These are phyloP conservation scores for Capsicum pubescens DNA, from an alignment of 257 asterid species.

Conservation along the genomic window DNA sequence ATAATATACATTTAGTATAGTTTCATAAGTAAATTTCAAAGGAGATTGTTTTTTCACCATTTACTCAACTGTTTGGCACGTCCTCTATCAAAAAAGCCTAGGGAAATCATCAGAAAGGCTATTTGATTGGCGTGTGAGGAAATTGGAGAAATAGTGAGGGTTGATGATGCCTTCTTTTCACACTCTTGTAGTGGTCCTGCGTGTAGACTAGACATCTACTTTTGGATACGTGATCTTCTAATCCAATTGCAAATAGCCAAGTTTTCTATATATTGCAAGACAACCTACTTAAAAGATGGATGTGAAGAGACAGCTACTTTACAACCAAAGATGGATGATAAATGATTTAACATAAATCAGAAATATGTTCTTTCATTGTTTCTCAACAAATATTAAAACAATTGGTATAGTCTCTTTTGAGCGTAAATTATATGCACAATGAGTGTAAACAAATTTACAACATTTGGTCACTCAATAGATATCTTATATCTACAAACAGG, in stretches of 20 bases:
- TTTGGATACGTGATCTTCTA: conserved; percentile 29
- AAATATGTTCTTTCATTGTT: no score
- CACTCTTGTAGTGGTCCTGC: conserved; percentile 42
- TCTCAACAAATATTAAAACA: no score
- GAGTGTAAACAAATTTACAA: no score
- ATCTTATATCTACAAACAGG: no score
- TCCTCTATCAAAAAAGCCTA: conserved; percentile 35
- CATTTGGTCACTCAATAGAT: no score
- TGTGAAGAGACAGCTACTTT: not conserved
- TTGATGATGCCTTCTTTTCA: conserved; percentile 34
- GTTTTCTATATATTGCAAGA: not conserved
- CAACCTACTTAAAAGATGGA: not conserved
- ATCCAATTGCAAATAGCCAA: conserved; percentile 36
- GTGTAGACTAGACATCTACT: conserved; percentile 31
- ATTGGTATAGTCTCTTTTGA: no score
- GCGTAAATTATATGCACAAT: no score
- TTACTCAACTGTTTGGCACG: not conserved
- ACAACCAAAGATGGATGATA: no score
- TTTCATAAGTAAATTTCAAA: no score
- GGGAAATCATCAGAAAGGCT: conserved; percentile 24
- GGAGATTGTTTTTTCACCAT: no score
- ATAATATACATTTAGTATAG: no score
- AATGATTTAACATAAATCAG: no score
- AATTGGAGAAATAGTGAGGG: conserved; percentile 40
- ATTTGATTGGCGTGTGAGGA: conserved; percentile 46